Evolutionary conservation across 2,329 filamentous ascomycete genomes (phyloP).

Genomic region (Ramularia endophylla): DNA sequence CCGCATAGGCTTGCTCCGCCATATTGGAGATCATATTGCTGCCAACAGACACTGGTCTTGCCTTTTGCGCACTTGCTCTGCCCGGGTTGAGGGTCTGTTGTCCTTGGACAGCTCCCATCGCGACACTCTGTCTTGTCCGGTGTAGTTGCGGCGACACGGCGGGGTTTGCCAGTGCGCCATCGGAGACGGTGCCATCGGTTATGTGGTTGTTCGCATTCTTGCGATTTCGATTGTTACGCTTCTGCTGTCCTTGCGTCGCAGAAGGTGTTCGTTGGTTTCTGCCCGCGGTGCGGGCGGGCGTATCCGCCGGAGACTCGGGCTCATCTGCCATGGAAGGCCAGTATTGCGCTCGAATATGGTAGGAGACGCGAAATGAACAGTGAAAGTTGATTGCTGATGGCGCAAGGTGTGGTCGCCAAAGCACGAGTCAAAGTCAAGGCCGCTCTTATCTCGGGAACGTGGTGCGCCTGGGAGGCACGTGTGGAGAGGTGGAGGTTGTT

Average conservation of each 20-base stretch:
- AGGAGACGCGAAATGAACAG: too few relatives aligned
- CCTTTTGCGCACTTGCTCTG: conserved; percentile 21
- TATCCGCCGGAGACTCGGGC: background rate
- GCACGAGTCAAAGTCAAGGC: too few relatives aligned
- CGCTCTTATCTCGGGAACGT: too few relatives aligned
- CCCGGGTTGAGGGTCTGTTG: conserved; percentile 17
- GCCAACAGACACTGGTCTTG: conserved; percentile 39
- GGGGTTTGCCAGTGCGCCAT: conserved; percentile 20
- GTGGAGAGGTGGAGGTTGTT: too few relatives aligned
- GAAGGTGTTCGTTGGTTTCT: conserved; percentile 20
- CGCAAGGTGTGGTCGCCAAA: too few relatives aligned
- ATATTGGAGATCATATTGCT: conserved; percentile 34
- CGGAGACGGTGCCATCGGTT: conserved; percentile 23
- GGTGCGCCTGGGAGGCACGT: too few relatives aligned
- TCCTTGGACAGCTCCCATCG: conserved; percentile 10
- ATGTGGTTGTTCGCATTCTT: conserved; percentile 15
- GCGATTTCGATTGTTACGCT: conserved; percentile 28
- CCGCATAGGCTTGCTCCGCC: conserved; percentile 66
- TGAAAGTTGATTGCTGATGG: too few relatives aligned
- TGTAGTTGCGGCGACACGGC: conserved; percentile 18
- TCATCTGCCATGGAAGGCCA: background rate
- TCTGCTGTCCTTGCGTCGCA: conserved; percentile 21
- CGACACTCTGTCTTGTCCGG: conserved; percentile 20
- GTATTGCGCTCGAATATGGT: too few relatives aligned
- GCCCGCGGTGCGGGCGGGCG: conserved; percentile 10